These are phyloP conservation scores for Trichoderma sp. DNA, from an alignment of 2,329 filamentous ascomycete genomes.

Conservation along the genomic window DNA sequence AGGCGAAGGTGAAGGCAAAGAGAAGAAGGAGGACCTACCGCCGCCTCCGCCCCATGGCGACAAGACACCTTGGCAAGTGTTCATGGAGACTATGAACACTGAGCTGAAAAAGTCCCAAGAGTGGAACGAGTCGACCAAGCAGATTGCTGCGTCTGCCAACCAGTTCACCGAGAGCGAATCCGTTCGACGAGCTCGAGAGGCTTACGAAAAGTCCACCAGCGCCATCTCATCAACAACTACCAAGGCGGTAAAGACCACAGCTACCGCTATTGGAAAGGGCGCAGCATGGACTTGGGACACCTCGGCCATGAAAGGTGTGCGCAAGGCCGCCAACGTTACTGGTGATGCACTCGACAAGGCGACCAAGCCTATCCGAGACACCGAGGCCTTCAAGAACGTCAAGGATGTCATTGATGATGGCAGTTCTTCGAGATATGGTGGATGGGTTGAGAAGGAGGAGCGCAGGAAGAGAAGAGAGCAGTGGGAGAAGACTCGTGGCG, in stretches of 20 bases:
- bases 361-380: slow-evolving; percentile 92
- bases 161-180: slow-evolving; percentile 93
- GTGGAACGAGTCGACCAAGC: slow-evolving; percentile 98
- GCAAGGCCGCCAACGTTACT: slow-evolving; percentile 83
- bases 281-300: slow-evolving; percentile 98
- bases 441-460: slow-evolving; percentile 97
- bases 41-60: slow-evolving; percentile 96
- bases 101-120: slow-evolving; percentile 98
- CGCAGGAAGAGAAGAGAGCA: slow-evolving; percentile 76
- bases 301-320: slow-evolving; percentile 84
- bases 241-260: slow-evolving; percentile 82
- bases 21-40: slow-evolving; percentile 70
- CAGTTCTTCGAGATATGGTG: slow-evolving; percentile 92
- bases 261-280: slow-evolving; percentile 83
- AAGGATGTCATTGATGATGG: slow-evolving; percentile 97
- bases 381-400: slow-evolving; percentile 91
- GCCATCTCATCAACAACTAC: slow-evolving; percentile 79
- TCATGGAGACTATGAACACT: slow-evolving; percentile 90
- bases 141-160: slow-evolving; percentile 83
- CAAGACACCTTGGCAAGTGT: slow-evolving; percentile 98
- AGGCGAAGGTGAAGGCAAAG: slow-evolving; percentile 50
- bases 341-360: slow-evolving; percentile 88
- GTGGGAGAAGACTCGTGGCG: slow-evolving; percentile 65
- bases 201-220: slow-evolving; percentile 84
- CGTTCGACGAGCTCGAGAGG: slow-evolving; percentile 81